Percentiles rank a stretch among this genome's conserved stretches.
phyloP scores from a whole-genome alignment of 805 yeast genomes.

The Candida broadrunensis region DNA sequence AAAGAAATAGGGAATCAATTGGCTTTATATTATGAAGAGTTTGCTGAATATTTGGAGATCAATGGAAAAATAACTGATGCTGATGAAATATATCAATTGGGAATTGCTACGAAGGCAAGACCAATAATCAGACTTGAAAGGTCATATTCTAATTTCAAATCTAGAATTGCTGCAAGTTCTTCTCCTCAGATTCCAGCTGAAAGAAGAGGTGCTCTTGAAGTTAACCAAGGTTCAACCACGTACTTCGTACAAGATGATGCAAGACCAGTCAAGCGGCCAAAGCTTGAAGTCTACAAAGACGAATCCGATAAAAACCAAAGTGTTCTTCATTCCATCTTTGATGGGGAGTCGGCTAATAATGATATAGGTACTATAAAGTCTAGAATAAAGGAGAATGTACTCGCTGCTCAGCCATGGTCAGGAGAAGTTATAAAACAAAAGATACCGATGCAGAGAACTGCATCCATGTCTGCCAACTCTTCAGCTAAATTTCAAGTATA shows the following conservation, averaged over 20 bases:
- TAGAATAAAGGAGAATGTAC: conserved; percentile 62
- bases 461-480: conserved; percentile 5
- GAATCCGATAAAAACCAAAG: conserved; percentile 10
- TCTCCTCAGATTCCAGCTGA: background rate
- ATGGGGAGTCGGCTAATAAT: conserved; percentile 34
- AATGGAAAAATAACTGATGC: conserved; percentile 53
- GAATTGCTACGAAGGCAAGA: conserved; percentile 59
- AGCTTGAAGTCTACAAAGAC: conserved; percentile 44
- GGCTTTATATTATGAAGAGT: conserved; percentile 75
- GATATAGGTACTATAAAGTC: conserved; percentile 46
- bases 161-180: conserved; percentile 23
- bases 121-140: conserved; percentile 46
- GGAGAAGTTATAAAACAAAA: conserved; percentile 58
- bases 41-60: conserved; percentile 61
- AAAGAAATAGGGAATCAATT: conserved; percentile 67
- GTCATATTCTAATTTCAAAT: conserved; percentile 41
- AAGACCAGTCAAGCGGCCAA: conserved; percentile 19
- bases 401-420: conserved; percentile 55
- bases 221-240: background rate
- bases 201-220: background rate
- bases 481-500: conserved; percentile 6
- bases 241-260: conserved; percentile 14
- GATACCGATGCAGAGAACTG: background rate
- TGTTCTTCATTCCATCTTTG: conserved; percentile 21
- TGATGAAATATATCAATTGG: conserved; percentile 53